Evolutionary conservation across 495 filamentous ascomycete genomes (phyloP), one percentile per base, ranked within the genome.

Genomic region (Xylaria grammica): DNA sequence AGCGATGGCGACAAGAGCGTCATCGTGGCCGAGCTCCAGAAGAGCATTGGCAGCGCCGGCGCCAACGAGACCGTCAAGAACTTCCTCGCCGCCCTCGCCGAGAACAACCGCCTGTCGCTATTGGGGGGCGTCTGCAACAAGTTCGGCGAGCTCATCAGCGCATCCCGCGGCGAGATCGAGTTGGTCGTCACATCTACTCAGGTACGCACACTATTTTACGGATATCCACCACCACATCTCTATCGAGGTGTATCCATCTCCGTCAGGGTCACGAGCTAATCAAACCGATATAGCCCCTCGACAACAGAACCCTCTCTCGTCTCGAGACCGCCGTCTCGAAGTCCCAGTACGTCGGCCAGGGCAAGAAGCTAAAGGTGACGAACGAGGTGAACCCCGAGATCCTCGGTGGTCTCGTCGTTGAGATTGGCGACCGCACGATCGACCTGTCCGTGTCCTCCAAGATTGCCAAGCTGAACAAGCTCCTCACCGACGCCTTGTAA

Each of bases 401-500:
- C 73, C 78, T 96, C 62, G 95, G 95, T 53, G 95, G 95, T 22
- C 89, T 99, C 55, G 79, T 99, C 66, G 95, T 99, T 72, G 94
- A 99, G 79, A 91, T 99, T 70, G 94, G 93, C 72, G 96, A 97
- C 85, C 90, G 96, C 72, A 98, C 95, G 74, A 95, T 99, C 74
- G 95, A 99, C 80, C 90, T 97, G 64, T 94, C 90, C 82, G 92
- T 99, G 70, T 95, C 95, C 15, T 83, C 91, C 74, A 95, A 92
- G 87, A 90, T 99, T 80, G 84, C 91, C 78, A 96, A 93, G 86
- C 90, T 98, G 88, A 99, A 98, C 91, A 99, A 99, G 89, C 89
- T 97, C 75, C 89, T 99, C 72, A 92, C 86, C 66, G 96, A 99
- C 82, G 86, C 90, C 76, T 81, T 98, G 89, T 99, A 93, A 93